Base-by-base conservation (phyloP, 805 yeast genomes). In the Wickerhamiella slavikovae region DNA sequence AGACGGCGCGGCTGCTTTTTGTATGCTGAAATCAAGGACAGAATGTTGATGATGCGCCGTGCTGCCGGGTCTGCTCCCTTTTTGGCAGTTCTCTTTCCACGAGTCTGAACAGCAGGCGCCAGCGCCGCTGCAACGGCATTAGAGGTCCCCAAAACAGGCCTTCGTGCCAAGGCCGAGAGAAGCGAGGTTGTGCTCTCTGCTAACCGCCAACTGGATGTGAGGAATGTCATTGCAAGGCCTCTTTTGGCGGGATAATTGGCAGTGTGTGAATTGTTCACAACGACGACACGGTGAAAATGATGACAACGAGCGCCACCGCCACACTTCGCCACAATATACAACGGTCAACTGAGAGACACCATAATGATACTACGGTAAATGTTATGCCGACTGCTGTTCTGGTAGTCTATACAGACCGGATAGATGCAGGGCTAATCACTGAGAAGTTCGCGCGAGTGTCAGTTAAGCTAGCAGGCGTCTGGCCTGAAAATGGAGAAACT, bases 1-100 rank as follows among this genome's bases (percentile, higher is more conserved):
- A 89, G 52, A 42, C 79, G 57, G 41, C 71, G 68, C 27, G 98
- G 98, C 52, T 73, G 83, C 52, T 82, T 85, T 57, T 82, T 71
- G 34, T 75, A 66, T 5, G 92, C 94, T 9, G 89, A 69, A 41
- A 83, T 51, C 15, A 85, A 93, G 24, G 91, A 73, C 37, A 85
- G 62, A 55, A 71, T 74, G 29, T 58, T 57, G 34, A 62, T 48
- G 21, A 58, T 52, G 32, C 67, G 56, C 48, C 64, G 59, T 27
- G 62, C 57, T 29, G 60, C 59, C 17, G 73, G 58, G 17, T 60
- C 49, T 32, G 57, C 48, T n/a, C n/a, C n/a, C 35, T 56, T 50
- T 13, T 49, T 40, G 31, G 54, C 57, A 8, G 68, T 63, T 42
- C 71, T 57, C 40, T 66, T 66, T 17, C 65, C 68, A 11, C 46